Conservation (phyloP, 768 basidiomycete genomes). For the Calocybe indica region DNA sequence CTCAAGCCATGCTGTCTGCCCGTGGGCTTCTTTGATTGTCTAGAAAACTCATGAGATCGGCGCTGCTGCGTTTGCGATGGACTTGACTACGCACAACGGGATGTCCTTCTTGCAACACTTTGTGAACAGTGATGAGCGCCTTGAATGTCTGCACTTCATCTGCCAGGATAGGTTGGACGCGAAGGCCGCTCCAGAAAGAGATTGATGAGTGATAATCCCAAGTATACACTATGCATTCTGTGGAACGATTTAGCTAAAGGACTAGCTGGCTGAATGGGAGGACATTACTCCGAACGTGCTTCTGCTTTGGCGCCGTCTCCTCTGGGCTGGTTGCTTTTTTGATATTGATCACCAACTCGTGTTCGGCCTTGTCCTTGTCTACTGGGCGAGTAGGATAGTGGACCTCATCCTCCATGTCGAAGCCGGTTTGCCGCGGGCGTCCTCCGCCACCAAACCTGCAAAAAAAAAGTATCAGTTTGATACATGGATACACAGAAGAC, state of each 20-base stretch:
- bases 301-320: slow-evolving; percentile 97
- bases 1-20: slow-evolving; percentile 96
- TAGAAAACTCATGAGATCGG: slow-evolving; percentile 22
- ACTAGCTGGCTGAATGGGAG: slow-evolving; percentile 1
- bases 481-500: neutral
- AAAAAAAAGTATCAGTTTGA: neutral
- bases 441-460: slow-evolving; percentile 35
- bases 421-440: slow-evolving; percentile 30
- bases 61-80: slow-evolving; percentile 2
- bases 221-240: slow-evolving; percentile 97
- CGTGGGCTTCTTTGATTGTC: slow-evolving; percentile 96
- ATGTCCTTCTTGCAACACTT: slow-evolving; percentile 96
- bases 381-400: slow-evolving; percentile 97
- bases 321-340: slow-evolving; percentile 98
- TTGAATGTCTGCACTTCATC: slow-evolving; percentile 99
- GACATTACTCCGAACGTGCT: slow-evolving; percentile 92
- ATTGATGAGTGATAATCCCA: slow-evolving; percentile 99
- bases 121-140: slow-evolving; percentile 94
- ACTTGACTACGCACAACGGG: slow-evolving; percentile 57
- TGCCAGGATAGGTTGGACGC: slow-evolving; percentile 93
- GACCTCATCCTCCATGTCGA: slow-evolving; percentile 76
- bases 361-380: slow-evolving; percentile 97
- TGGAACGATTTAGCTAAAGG: slow-evolving; percentile 8
- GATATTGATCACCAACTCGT: slow-evolving; percentile 89
- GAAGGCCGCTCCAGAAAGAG: slow-evolving; percentile 95